A percentile compares a stretch with the other conserved stretches of the same genome.
Conservation (phyloP, 2,329 filamentous ascomycete species). For the Sporothrix brunneoviolacea region DNA sequence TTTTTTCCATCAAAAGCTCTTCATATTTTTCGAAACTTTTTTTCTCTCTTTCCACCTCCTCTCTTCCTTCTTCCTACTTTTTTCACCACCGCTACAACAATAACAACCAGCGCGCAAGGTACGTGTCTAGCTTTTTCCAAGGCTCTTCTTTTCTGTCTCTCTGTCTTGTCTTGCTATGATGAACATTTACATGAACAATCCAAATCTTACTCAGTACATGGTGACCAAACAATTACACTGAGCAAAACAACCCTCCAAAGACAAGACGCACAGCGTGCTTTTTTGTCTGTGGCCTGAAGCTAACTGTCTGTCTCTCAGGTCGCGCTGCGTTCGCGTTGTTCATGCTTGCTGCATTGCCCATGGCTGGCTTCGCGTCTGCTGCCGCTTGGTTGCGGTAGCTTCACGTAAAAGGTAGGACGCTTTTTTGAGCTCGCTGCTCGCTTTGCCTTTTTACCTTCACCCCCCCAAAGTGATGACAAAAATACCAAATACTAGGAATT, state of each 20-base stretch:
- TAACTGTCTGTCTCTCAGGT: background rate
- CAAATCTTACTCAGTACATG: constrained; percentile 55
- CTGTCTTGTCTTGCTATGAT: constrained; percentile 32
- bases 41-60: background rate
- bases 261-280: too few species aligned
- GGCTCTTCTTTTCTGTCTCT: constrained; percentile 14
- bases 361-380: background rate
- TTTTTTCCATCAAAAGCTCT: constrained; percentile 12
- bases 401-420: constrained; percentile 42
- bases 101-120: constrained; percentile 21
- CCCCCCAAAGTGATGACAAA: constrained; percentile 50
- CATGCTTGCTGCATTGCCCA: background rate
- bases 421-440: background rate
- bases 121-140: constrained; percentile 17
- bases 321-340: background rate
- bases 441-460: background rate
- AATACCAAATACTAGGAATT: constrained; percentile 57
- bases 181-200: constrained; percentile 50
- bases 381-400: constrained; percentile 3
- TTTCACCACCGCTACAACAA: background rate
- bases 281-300: background rate
- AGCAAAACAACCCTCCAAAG: constrained; percentile 31
- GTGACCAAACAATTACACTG: constrained; percentile 53
- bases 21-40: constrained; percentile 6
- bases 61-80: constrained; percentile 7